Evolutionary conservation across 176 grass and related monocot species (phyloP).

Genomic region (maize (Zea mays)): Zm-B73-REFERENCE-NAM-5.0 NC_050105.1:123396001-123396500

Average conservation of each 20-base stretch:
- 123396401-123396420: constrained; percentile 45
- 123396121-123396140: constrained; percentile 37
- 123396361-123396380: not conserved
- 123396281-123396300: constrained; percentile 1
- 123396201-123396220: not conserved
- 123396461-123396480: constrained; percentile 1
- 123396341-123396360: not conserved
- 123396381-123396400: constrained; percentile 55
- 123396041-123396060: not conserved
- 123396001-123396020: too few species aligned
- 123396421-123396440: constrained; percentile 35
- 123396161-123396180: constrained; percentile 42
- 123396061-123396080: not conserved
- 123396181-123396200: constrained; percentile 34
- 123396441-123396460: constrained; percentile 42
- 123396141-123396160: constrained; percentile 37
- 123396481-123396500: not conserved
- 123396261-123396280: not conserved
- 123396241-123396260: constrained; percentile 26
- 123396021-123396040: not conserved
- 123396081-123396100: constrained; percentile 14
- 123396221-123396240: not conserved
- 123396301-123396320: not conserved
- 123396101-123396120: constrained; percentile 44
- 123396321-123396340: not conserved